phyloP scores from a whole-genome alignment of 2,329 filamentous ascomycete genomes.

The Trichophyton schoenleinii region DNA sequence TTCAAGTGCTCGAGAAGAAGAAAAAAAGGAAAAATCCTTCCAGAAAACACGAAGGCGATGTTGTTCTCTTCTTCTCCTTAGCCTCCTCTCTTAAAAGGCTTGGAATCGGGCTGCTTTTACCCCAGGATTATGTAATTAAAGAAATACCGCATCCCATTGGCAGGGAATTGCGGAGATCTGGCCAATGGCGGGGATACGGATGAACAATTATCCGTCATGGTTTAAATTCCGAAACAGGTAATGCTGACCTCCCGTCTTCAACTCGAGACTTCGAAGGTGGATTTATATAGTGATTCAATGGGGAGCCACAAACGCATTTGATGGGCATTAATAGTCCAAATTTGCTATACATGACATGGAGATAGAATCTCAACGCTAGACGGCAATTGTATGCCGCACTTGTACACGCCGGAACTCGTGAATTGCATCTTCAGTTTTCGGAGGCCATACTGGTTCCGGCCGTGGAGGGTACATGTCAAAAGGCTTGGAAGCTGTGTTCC shows the following conservation, averaged over 20 bases:
- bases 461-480: not conserved
- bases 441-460: not conserved
- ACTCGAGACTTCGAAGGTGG: not conserved
- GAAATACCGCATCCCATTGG: not conserved
- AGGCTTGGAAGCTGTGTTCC: not conserved
- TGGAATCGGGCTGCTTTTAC: not conserved
- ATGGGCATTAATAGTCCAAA: not conserved
- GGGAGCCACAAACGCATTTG: not conserved
- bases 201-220: not conserved
- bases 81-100: not conserved
- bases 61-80: slow-evolving; percentile 1
- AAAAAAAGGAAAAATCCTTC: not conserved
- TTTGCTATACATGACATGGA: not conserved
- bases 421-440: not conserved
- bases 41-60: not conserved
- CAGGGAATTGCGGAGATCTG: not conserved
- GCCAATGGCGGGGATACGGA: not conserved
- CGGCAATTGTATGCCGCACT: not conserved
- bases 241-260: not conserved
- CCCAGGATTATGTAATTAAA: not conserved
- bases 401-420: slow-evolving; percentile 2
- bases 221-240: not conserved
- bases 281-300: not conserved
- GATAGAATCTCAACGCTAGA: not conserved
- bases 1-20: not conserved